Percentiles rank a stretch among this genome's conserved stretches.
These are phyloP conservation scores for Starmerella vaccinii DNA, from an alignment of 805 yeast genomes.

Conservation along the genomic window DNA sequence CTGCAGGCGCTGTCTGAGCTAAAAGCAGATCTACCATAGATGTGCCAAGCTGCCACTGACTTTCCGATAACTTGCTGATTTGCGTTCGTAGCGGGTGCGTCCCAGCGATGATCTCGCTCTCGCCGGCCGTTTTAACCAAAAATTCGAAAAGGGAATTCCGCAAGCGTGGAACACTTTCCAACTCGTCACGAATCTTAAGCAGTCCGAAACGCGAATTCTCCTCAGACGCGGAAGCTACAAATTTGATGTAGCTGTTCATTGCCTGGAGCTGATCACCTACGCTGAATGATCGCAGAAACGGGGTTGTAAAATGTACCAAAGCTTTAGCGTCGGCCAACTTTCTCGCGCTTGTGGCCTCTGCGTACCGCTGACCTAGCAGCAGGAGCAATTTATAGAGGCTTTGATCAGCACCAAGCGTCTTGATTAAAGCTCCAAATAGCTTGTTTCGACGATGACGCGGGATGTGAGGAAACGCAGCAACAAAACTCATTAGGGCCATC, in stretches of 20 bases:
- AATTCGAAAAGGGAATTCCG: conserved; percentile 44
- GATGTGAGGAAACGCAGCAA: conserved; percentile 89
- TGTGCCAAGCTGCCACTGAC: conserved; percentile 22
- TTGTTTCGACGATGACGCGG: conserved; percentile 93
- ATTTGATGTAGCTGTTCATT: conserved; percentile 24
- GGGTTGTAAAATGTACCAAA: conserved; percentile 58
- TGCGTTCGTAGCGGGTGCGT: conserved; percentile 44
- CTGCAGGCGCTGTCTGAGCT: conserved; percentile 26
- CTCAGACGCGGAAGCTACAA: conserved; percentile 8
- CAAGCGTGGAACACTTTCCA: conserved; percentile 8
- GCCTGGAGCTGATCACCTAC: conserved; percentile 46
- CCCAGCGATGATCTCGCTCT: conserved; percentile 33
- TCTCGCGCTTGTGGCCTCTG: conserved; percentile 32
- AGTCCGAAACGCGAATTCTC: conserved; percentile 41
- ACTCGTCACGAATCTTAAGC: conserved; percentile 28
- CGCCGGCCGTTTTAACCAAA: conserved; percentile 41
- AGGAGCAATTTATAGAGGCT: conserved; percentile 66
- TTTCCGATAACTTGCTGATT: conserved; percentile 30
- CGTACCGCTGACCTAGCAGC: conserved; percentile 71
- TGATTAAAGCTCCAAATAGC: conserved; percentile 67
- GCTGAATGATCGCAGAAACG: conserved; percentile 58
- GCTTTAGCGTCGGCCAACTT: conserved; percentile 51
- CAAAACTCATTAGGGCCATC: conserved; percentile 75
- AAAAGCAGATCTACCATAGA: conserved; percentile 25
- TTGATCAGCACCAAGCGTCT: conserved; percentile 56